These are phyloP conservation scores for Mallotus nudiflorus DNA, from an alignment of 345 rosid species.

Conservation along the genomic window DNA sequence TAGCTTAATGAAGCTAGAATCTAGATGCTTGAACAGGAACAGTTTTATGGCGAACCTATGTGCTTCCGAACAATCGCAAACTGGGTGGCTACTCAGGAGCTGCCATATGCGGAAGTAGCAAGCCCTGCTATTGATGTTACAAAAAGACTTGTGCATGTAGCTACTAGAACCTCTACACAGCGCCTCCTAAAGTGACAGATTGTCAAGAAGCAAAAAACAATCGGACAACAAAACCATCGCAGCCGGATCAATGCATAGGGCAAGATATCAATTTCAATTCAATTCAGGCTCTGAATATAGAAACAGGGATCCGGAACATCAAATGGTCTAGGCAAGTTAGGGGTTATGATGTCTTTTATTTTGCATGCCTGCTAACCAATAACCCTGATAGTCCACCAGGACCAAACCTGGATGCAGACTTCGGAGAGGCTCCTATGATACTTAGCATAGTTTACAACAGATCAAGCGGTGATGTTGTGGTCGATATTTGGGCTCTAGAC, in stretches of 20 bases:
- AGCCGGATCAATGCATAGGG: no score
- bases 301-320: slow-evolving; percentile 35
- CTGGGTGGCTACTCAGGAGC: slow-evolving; percentile 47
- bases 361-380: slow-evolving; percentile 39
- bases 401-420: slow-evolving; percentile 58
- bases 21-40: slow-evolving; percentile 21
- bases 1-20: slow-evolving; percentile 29
- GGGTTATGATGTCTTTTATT: slow-evolving; percentile 44
- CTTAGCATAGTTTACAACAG: slow-evolving; percentile 21
- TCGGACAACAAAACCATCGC: no score
- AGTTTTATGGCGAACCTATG: slow-evolving; percentile 34
- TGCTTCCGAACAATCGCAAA: slow-evolving; percentile 43
- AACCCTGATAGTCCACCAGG: slow-evolving; percentile 55
- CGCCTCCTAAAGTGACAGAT: no score
- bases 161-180: slow-evolving; percentile 44
- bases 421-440: slow-evolving; percentile 48
- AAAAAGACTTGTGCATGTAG: slow-evolving; percentile 40
- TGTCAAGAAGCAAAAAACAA: no score
- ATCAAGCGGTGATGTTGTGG: slow-evolving; percentile 27
- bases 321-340: slow-evolving; percentile 43
- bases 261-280: no score
- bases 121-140: slow-evolving; percentile 39
- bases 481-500: slow-evolving; percentile 47
- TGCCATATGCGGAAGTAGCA: slow-evolving; percentile 52
- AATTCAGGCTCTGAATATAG: slow-evolving; percentile 32